Conservation (phyloP, 2,329 filamentous ascomycete species). For the Cercospora canescens region DNA sequence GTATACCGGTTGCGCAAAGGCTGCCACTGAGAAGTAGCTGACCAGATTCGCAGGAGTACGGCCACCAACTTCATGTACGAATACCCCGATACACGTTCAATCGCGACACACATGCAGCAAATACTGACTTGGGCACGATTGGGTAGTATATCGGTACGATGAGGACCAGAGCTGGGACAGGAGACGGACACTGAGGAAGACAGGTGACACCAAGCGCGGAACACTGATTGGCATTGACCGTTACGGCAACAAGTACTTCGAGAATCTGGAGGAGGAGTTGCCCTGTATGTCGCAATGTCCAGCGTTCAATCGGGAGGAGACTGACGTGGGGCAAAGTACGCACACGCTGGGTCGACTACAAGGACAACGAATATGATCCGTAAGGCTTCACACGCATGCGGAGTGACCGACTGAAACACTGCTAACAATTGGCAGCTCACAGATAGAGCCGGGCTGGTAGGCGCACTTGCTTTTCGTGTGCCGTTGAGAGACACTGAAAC, state of each 20-base stretch:
- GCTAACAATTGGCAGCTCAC: constrained; percentile 58
- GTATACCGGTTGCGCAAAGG: constrained; percentile 48
- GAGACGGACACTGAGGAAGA: constrained; percentile 7
- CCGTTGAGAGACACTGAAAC: neutral
- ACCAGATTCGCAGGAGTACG: constrained; percentile 69
- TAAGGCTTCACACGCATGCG: constrained; percentile 43
- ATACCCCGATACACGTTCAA: constrained; percentile 23
- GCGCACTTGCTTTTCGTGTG: neutral
- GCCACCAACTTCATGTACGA: constrained; percentile 87
- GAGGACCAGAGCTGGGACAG: neutral
- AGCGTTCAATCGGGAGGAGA: neutral
- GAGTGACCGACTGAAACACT: neutral
- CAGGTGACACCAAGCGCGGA: constrained; percentile 96
- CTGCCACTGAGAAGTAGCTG: constrained; percentile 26
- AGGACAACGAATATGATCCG: constrained; percentile 79
- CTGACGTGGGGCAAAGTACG: constrained; percentile 60
- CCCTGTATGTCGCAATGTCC: constrained; percentile 63
- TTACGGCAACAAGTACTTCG: constrained; percentile 96
- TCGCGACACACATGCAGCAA: neutral
- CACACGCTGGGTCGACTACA: constrained; percentile 97
- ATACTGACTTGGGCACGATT: constrained; percentile 18
- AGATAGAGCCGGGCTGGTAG: constrained; percentile 88
- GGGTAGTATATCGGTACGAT: constrained; percentile 39
- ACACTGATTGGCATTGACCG: constrained; percentile 80
- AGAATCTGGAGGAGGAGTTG: constrained; percentile 87